phyloP scores from a whole-genome alignment of 2,329 filamentous ascomycete species.

The Neurospora sp. region DNA sequence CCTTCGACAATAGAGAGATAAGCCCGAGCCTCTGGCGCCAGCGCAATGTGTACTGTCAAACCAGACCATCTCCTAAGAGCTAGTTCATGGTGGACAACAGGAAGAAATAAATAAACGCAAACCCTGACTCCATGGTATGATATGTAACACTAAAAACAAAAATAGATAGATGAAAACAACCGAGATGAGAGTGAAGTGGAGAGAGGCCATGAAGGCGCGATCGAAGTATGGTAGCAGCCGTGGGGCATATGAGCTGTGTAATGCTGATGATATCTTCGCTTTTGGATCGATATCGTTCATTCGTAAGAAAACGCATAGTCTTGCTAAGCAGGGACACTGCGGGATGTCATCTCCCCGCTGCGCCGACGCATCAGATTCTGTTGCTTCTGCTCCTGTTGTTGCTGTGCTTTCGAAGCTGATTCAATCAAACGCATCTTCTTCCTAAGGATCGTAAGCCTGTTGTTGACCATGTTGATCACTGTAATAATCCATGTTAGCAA shows the following conservation, averaged over 20 bases:
- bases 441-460: constrained; percentile 44
- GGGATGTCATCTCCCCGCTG: constrained; percentile 46
- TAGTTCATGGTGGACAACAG: neutral
- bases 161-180: neutral
- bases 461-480: constrained; percentile 55
- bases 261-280: neutral
- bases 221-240: neutral
- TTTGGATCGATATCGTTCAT: neutral
- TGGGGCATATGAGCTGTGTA: neutral
- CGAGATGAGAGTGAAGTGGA: neutral
- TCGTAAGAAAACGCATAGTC: neutral
- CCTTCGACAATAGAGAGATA: neutral
- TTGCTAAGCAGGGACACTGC: constrained; percentile 33
- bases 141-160: neutral
- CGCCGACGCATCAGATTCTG: constrained; percentile 35
- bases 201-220: neutral
- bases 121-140: neutral
- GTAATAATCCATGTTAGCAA: constrained; percentile 15
- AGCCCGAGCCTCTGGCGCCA: neutral
- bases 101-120: neutral
- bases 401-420: constrained; percentile 42
- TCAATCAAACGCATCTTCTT: constrained; percentile 54
- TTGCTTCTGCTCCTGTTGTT: constrained; percentile 25
- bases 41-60: neutral
- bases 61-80: neutral